phyloP scores from a whole-genome alignment of 176 grass and related monocot species.

The Pontederia paniculata region DNA sequence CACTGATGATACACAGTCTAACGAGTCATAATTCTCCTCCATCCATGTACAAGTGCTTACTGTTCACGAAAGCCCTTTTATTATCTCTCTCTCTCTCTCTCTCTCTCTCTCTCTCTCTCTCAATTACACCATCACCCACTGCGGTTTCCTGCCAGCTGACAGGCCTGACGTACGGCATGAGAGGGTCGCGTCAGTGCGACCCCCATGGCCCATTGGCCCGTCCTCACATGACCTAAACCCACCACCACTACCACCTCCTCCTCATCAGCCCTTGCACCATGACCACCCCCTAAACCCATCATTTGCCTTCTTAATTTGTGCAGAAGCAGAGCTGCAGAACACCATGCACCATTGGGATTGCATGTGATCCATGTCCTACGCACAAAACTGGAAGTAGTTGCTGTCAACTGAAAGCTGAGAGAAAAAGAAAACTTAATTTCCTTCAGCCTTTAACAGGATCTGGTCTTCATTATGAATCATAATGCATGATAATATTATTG shows the following conservation, averaged over 20 bases:
- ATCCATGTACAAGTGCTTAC: not conserved
- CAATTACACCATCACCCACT: not conserved
- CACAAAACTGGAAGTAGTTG: no score
- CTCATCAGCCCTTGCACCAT: not conserved
- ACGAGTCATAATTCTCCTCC: not conserved
- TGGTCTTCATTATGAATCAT: no score
- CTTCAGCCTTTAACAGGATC: no score
- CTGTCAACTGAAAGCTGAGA: no score
- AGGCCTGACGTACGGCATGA: not conserved
- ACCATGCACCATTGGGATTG: no score
- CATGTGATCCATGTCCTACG: no score
- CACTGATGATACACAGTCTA: not conserved
- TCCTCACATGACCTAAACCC: not conserved
- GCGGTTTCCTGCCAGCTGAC: conserved; percentile 3
- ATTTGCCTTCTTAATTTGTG: no score
- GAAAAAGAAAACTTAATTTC: no score
- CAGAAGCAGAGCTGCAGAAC: no score
- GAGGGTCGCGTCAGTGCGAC: not conserved
- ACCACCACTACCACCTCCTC: not conserved
- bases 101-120: not conserved
- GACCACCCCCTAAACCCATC: not conserved
- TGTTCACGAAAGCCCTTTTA: not conserved
- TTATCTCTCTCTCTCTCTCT: not conserved
- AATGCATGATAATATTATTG: no score
- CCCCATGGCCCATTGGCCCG: not conserved